Evolutionary conservation across 179 eudicot genomes (phyloP).

Genomic region (Amaranthus tricolor): DNA sequence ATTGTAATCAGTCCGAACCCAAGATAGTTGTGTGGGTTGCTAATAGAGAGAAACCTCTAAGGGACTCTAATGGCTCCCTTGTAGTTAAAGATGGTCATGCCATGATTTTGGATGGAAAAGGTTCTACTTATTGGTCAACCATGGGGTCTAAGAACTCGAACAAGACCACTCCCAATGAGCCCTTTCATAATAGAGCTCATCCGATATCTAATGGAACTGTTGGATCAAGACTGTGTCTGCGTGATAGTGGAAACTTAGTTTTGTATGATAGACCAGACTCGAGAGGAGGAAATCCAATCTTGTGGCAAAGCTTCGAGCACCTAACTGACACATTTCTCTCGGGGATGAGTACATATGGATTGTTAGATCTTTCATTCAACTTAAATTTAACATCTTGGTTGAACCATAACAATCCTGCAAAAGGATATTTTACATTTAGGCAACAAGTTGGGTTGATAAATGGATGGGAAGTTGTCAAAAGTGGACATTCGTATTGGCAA

Average conservation of each 20-base stretch:
- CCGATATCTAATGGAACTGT: neutral
- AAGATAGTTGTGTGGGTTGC: slow-evolving; percentile 36
- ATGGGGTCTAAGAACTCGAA: too few relatives aligned
- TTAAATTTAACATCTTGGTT: slow-evolving; percentile 22
- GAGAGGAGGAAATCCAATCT: neutral
- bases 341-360: slow-evolving; percentile 3
- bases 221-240: neutral
- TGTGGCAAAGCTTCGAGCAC: slow-evolving; percentile 24
- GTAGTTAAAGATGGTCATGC: neutral
- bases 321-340: slow-evolving; percentile 35
- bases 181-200: neutral
- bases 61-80: slow-evolving; percentile 13
- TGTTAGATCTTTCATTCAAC: neutral
- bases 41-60: slow-evolving; percentile 22
- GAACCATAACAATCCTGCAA: slow-evolving; percentile 9
- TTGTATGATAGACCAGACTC: neutral
- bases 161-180: neutral
- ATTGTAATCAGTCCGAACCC: neutral
- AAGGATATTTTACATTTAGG: slow-evolving; percentile 13
- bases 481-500: slow-evolving; percentile 9
- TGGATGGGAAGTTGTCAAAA: too few relatives aligned
- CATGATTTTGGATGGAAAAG: neutral
- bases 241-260: neutral
- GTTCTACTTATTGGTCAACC: slow-evolving; percentile 15
- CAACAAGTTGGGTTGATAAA: neutral